Percentiles rank a stretch among this genome's conserved stretches.
phyloP scores from a whole-genome alignment of 768 basidiomycete genomes.

The Hygrocybe coccinea region DNA sequence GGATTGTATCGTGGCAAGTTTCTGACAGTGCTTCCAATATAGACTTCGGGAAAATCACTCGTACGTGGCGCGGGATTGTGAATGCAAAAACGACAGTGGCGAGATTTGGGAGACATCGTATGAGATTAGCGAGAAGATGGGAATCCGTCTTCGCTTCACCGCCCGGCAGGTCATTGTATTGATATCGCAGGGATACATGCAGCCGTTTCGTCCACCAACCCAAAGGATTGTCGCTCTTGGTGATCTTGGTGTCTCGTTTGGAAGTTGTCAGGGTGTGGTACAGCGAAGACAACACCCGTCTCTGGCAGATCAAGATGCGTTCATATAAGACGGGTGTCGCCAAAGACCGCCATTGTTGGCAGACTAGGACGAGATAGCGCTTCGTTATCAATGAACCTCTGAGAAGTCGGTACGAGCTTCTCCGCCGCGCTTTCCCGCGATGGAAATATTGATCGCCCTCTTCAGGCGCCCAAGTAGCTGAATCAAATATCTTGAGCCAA shows the following conservation, averaged over 20 bases:
- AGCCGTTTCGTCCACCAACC: not conserved
- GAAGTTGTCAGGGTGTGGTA: not conserved
- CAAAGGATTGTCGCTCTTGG: not conserved
- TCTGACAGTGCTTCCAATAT: not conserved
- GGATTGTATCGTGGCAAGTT: not conserved
- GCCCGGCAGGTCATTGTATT: not conserved
- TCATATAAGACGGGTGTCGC: slow-evolving; percentile 5
- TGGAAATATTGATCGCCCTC: not conserved
- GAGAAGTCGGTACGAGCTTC: not conserved
- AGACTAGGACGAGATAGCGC: slow-evolving; percentile 9
- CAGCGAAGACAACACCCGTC: not conserved
- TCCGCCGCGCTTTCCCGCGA: not conserved
- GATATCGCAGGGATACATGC: not conserved
- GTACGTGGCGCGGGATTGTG: no score
- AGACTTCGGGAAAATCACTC: not conserved
- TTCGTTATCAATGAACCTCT: not conserved
- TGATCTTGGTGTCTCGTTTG: not conserved
- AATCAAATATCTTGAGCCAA: not conserved
- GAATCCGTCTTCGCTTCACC: no score
- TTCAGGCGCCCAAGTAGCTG: not conserved
- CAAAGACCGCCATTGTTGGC: slow-evolving; percentile 6
- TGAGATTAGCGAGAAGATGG: not conserved
- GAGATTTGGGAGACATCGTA: not conserved
- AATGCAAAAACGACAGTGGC: not conserved
- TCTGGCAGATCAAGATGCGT: slow-evolving; percentile 6